Evolutionary conservation across 305 asterid genomes (phyloP).

Genomic region (Fraxinus platypoda): DNA sequence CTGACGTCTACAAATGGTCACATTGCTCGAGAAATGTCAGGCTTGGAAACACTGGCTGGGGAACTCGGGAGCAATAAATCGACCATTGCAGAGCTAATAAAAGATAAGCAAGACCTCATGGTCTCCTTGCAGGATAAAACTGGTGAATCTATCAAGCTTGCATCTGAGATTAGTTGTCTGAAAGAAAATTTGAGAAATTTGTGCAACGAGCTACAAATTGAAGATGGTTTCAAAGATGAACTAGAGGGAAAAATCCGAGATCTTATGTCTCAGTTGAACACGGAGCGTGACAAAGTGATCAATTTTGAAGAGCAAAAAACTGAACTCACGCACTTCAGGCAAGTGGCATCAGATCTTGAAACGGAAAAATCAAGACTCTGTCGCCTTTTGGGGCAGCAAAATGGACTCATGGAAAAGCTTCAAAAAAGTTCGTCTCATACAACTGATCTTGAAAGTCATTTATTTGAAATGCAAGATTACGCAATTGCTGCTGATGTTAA

Average conservation of each 20-base stretch:
- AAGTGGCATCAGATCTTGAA: conserved; percentile 54
- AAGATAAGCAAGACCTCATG: conserved; percentile 56
- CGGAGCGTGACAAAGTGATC: conserved; percentile 35
- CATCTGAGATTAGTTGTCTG: conserved; percentile 51
- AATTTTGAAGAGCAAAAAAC: conserved; percentile 44
- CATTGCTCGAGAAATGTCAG: conserved; percentile 51
- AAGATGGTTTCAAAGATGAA: conserved; percentile 47
- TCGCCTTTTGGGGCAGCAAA: conserved; percentile 48
- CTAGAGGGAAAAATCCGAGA: conserved; percentile 53
- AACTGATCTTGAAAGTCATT: conserved; percentile 49
- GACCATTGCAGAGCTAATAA: conserved; percentile 46
- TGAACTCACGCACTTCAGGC: conserved; percentile 54
- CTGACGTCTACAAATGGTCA: conserved; percentile 50
- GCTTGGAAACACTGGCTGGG: conserved; percentile 55
- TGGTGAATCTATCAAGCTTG: conserved; percentile 55
- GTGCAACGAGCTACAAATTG: conserved; percentile 50
- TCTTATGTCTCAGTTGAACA: conserved; percentile 46
- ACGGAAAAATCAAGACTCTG: conserved; percentile 59
- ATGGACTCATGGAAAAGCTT: conserved; percentile 42
- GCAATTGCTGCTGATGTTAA: conserved; percentile 61
- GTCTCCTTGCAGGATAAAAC: conserved; percentile 45
- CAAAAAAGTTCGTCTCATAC: conserved; percentile 36
- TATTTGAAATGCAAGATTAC: conserved; percentile 54
- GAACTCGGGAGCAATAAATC: conserved; percentile 53
- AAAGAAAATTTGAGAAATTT: conserved; percentile 47